A percentile compares a stretch with the other conserved stretches of the same genome.
Evolutionary conservation across 225 moss, liverwort and hornwort species (phyloP).

Genomic region (Bryum argenteum): DNA sequence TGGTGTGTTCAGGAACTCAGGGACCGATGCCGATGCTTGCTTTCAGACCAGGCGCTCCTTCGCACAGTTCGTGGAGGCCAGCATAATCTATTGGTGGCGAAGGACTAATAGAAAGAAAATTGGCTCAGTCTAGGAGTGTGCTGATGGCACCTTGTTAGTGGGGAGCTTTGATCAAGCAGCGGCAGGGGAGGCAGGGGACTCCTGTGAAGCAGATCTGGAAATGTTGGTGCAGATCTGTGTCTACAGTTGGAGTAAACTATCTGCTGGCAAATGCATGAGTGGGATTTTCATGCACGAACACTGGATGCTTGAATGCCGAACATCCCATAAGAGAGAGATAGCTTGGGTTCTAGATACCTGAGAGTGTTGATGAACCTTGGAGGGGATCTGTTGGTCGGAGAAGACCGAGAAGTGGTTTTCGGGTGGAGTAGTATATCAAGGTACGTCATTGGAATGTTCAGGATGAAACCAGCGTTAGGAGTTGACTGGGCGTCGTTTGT

Average conservation of each 20-base stretch:
- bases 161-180: conserved; percentile 8
- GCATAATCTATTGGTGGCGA: conserved; percentile 52
- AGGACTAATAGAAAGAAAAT: conserved; percentile 42
- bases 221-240: conserved; percentile 17
- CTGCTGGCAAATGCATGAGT: conserved; percentile 47
- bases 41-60: conserved; percentile 82
- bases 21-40: conserved; percentile 70
- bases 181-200: not conserved
- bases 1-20: conserved; percentile 62
- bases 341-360: conserved; percentile 53
- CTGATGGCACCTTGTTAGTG: conserved; percentile 27
- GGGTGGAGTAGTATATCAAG: conserved; percentile 73
- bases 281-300: conserved; percentile 38
- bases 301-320: conserved; percentile 31
- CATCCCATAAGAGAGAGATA: conserved; percentile 11
- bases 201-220: conserved; percentile 13
- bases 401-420: conserved; percentile 32
- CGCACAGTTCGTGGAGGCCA: conserved; percentile 80
- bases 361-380: conserved; percentile 47
- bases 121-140: conserved; percentile 39
- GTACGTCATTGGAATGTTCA: conserved; percentile 53
- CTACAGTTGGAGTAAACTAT: conserved; percentile 37
- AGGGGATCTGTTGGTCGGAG: conserved; percentile 53
- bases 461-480: conserved; percentile 24
- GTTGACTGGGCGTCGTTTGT: conserved; percentile 36